Percentiles rank a stretch among this genome's conserved stretches.
These are phyloP conservation scores for Alternaria metachromatica DNA, from an alignment of 2,329 filamentous ascomycete genomes.

Conservation along the genomic window DNA sequence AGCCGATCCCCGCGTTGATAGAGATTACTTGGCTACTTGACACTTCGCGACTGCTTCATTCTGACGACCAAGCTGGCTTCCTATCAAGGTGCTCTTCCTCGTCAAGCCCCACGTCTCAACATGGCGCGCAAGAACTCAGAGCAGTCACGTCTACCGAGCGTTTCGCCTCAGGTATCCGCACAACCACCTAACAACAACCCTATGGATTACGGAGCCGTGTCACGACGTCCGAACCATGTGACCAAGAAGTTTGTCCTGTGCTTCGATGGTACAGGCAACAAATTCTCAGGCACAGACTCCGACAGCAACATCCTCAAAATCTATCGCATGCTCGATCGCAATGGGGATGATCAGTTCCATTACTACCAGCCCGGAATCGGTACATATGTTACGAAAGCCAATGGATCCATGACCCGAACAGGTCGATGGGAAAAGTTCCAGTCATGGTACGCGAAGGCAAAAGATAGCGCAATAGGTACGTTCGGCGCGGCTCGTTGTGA, in stretches of 20 bases:
- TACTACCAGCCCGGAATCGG: constrained; percentile 65
- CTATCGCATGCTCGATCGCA: constrained; percentile 71
- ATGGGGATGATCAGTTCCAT: constrained; percentile 63
- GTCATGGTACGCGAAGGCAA: constrained; percentile 74
- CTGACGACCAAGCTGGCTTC: background rate
- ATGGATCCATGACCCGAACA: constrained; percentile 63
- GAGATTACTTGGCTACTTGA: constrained; percentile 4
- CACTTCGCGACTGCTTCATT: constrained; percentile 3
- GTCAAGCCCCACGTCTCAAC: background rate
- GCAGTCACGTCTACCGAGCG: background rate
- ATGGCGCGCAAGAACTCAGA: constrained; percentile 11
- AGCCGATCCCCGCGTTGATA: background rate
- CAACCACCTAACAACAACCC: constrained; percentile 10
- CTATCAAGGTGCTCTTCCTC: background rate
- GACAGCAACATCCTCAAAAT: constrained; percentile 67
- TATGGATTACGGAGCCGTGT: constrained; percentile 19
- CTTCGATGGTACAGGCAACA: constrained; percentile 54
- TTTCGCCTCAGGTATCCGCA: constrained; percentile 12
- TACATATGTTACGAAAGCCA: constrained; percentile 66
- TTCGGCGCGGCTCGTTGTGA: background rate
- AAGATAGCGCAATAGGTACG: constrained; percentile 71
- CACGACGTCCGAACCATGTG: constrained; percentile 18
- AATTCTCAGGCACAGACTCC: constrained; percentile 50
- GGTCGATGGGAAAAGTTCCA: constrained; percentile 63
- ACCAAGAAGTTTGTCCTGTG: constrained; percentile 67